These are phyloP conservation scores for Eimeria zaria DNA, from an alignment of 169 alveolate genomes.

Conservation along the genomic window DNA sequence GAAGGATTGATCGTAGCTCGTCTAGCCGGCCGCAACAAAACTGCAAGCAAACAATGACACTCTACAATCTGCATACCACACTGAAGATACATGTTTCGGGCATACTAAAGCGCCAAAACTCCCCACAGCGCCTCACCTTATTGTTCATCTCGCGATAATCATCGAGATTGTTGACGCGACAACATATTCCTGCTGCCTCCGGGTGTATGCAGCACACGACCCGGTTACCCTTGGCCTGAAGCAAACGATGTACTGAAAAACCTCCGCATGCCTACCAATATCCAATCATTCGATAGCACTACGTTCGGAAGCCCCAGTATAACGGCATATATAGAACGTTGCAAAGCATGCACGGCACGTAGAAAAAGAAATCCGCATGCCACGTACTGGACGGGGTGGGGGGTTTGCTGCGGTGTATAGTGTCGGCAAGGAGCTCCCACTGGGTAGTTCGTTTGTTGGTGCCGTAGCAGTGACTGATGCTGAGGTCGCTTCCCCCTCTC, in stretches of 20 bases:
- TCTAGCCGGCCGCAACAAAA: conserved; percentile 81
- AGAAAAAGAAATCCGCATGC: background rate
- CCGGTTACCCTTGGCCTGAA: conserved; percentile 81
- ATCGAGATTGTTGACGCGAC: conserved; percentile 80
- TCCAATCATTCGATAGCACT: background rate
- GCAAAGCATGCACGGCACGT: background rate
- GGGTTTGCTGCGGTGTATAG: conserved; percentile 79
- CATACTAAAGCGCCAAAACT: background rate
- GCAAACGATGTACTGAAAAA: background rate
- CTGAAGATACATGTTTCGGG: no score
- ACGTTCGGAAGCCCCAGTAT: background rate
- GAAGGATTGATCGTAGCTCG: conserved; percentile 68
- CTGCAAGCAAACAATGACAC: conserved; percentile 1
- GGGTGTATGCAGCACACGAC: conserved; percentile 81
- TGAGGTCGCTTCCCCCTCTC: conserved; percentile 60
- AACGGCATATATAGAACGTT: background rate
- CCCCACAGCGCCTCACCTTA: conserved; percentile 14
- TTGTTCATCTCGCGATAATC: conserved; percentile 82
- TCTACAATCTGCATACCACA: background rate
- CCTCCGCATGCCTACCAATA: background rate
- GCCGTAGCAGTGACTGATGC: conserved; percentile 46
- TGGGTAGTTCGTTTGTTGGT: conserved; percentile 14
- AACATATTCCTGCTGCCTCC: conserved; percentile 81
- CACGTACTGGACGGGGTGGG: conserved; percentile 79
- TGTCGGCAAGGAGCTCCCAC: conserved; percentile 18